These are phyloP conservation scores for Chimonanthus salicifolius DNA, from an alignment of 164 flowering plant species.

Conservation along the genomic window DNA sequence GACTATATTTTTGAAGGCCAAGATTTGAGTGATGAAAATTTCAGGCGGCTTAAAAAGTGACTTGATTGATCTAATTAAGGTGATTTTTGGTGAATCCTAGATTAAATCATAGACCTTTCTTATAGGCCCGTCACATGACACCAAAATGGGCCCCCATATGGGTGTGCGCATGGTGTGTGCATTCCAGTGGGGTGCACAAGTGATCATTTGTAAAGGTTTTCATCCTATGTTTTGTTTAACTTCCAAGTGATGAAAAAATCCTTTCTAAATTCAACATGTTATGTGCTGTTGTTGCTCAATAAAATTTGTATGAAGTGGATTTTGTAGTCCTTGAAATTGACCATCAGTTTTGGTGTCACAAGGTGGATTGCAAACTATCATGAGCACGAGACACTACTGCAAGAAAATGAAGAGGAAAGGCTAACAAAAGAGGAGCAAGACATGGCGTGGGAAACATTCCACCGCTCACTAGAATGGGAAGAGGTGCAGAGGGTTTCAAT, in stretches of 20 bases:
- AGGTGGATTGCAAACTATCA: constrained; percentile 96
- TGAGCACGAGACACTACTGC: constrained; percentile 93
- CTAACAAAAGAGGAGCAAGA: constrained; percentile 97
- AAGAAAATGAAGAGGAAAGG: constrained; percentile 97
- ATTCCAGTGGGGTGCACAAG: too few relatives aligned
- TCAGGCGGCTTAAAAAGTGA: too few relatives aligned
- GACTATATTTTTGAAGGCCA: too few relatives aligned
- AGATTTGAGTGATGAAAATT: too few relatives aligned
- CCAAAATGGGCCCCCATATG: too few relatives aligned
- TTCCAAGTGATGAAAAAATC: background rate
- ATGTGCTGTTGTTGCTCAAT: background rate
- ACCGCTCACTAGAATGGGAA: constrained; percentile 66
- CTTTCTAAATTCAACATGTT: background rate
- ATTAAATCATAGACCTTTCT: too few relatives aligned
- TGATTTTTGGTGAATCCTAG: too few relatives aligned
- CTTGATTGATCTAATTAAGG: too few relatives aligned
- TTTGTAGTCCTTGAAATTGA: background rate
- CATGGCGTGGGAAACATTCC: constrained; percentile 90
- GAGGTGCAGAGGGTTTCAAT: constrained; percentile 60
- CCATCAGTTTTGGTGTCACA: background rate
- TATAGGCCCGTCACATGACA: too few relatives aligned
- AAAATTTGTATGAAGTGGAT: background rate
- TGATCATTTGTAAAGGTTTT: background rate
- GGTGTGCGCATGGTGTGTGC: too few relatives aligned
- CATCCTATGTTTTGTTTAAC: background rate